These are phyloP conservation scores for Dendrobium huoshanense DNA, from an alignment of 106 monocot species.

Conservation along the genomic window DNA sequence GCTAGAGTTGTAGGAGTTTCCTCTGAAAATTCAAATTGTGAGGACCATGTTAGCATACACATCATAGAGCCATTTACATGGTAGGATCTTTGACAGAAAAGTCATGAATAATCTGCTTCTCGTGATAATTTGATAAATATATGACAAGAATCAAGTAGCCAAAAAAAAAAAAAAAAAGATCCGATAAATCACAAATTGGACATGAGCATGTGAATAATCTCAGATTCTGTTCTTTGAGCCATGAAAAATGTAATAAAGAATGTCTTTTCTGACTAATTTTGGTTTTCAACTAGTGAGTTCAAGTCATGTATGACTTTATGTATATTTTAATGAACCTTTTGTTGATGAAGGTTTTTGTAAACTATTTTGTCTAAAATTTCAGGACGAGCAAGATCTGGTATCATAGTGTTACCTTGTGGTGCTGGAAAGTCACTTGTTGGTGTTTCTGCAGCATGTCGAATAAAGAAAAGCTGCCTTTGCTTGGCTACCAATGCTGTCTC, in stretches of 20 bases:
- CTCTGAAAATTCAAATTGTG: no score
- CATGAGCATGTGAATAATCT: no score
- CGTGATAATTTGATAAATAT: no score
- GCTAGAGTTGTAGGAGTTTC: no score
- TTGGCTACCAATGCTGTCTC: conserved; percentile 99
- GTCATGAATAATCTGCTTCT: no score
- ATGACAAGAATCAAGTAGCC: no score
- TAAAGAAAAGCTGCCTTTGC: conserved; percentile 88
- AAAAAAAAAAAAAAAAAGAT: no score
- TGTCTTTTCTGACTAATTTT: background rate
- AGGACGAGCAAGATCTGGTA: conserved; percentile 97
- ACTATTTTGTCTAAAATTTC: conserved; percentile 3
- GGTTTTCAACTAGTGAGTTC: background rate
- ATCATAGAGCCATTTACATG: no score
- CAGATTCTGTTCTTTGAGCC: background rate
- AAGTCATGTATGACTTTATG: background rate
- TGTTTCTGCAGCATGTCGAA: conserved; percentile 91
- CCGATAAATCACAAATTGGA: no score
- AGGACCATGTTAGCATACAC: no score
- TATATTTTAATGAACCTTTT: background rate
- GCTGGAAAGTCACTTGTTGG: conserved; percentile 98
- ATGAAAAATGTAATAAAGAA: background rate
- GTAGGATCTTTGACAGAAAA: no score
- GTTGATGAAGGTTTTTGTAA: background rate
- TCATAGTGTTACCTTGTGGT: conserved; percentile 98